Base-by-base conservation (phyloP, 1,284 basidiomycete genomes). In the Sparassis latifolia region DNA sequence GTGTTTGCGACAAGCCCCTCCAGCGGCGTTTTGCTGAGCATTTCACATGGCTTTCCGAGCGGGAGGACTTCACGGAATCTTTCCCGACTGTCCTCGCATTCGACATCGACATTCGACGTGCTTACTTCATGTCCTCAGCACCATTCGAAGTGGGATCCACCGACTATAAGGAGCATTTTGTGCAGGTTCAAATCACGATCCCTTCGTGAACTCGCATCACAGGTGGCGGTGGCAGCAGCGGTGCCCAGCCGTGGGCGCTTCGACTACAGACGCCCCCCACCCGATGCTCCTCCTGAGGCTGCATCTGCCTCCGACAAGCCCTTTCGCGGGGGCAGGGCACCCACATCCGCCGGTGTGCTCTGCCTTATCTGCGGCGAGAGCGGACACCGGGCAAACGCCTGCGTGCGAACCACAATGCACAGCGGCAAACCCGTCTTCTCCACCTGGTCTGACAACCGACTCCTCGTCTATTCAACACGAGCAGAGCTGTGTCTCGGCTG, bases 321-420 rank as follows among this genome's bases (percentile, higher is more conserved):
- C 44, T 50, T 53, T 53, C 49, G 35, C 9, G 27, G 5, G 31
- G 49, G 49, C 52, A 54, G 45, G 43, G 10, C 27, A 37, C 31
- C 35, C 20, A 31, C 41, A 38, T 33, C 41, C 42, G 42, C 33
- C 45, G 49, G 38, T 20, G 30, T 47, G 10, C 42, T 51, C 42
- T 55, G 54, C 48, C 51, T 55, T 35, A 39, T 52, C 48, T 55
- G 54, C 45, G 51, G 33, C 32, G 10, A 40, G 33, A 44, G 33
- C 45, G 54, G 54, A 10, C 54, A 55, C 32, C 37, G 44, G n/a
- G 51, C 49, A 10, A 37, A 39, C 27, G 38, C 9, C 10, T 55
- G 54, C 33, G 39, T 42, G 3, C 6, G 33, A 2, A 47, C 32
- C 12, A 7, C 10, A n/a, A 35, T 51, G 3, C 33, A 40, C 2